Evolutionary conservation across 2,329 filamentous ascomycete species (phyloP).

Genomic region (Ophiobolus disseminans): DNA sequence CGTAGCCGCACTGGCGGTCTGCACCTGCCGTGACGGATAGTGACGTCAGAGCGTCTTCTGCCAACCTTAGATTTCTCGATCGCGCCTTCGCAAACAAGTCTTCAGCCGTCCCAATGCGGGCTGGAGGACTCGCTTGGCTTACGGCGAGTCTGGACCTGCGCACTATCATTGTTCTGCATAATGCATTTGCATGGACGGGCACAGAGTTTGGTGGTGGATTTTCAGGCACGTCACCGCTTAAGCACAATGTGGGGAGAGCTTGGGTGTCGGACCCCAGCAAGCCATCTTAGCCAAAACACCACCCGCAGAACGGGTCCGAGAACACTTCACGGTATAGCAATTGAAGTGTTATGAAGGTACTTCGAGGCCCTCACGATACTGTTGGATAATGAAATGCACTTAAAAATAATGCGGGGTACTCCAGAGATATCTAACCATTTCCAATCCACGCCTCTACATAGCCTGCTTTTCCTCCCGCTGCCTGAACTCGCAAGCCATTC

Average conservation of each 20-base stretch:
- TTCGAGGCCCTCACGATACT: too few species aligned
- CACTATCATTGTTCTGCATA: constrained; percentile 13
- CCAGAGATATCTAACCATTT: too few species aligned
- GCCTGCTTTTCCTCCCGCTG: neutral
- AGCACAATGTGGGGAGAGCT: constrained; percentile 7
- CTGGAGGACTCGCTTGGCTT: constrained; percentile 17
- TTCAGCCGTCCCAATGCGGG: constrained; percentile 26
- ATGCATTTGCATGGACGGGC: constrained; percentile 11
- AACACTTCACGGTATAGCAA: too few species aligned
- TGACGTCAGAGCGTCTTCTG: constrained; percentile 40
- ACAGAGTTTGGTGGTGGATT: too few species aligned
- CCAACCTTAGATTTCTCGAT: constrained; percentile 14
- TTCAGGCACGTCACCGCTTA: constrained; percentile 29
- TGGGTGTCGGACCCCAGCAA: neutral
- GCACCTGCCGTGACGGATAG: constrained; percentile 32
- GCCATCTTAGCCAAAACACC: neutral
- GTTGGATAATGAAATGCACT: too few species aligned
- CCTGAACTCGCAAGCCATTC: neutral
- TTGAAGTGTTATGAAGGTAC: too few species aligned
- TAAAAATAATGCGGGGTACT: too few species aligned
- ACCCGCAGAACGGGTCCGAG: neutral
- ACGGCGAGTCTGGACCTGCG: constrained; percentile 23
- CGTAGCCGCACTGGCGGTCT: constrained; percentile 22
- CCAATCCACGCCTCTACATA: too few species aligned
- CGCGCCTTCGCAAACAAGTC: constrained; percentile 27